Evolutionary conservation across 495 filamentous ascomycete species (phyloP).

Genomic region (Cladorrhinum samala): DNA sequence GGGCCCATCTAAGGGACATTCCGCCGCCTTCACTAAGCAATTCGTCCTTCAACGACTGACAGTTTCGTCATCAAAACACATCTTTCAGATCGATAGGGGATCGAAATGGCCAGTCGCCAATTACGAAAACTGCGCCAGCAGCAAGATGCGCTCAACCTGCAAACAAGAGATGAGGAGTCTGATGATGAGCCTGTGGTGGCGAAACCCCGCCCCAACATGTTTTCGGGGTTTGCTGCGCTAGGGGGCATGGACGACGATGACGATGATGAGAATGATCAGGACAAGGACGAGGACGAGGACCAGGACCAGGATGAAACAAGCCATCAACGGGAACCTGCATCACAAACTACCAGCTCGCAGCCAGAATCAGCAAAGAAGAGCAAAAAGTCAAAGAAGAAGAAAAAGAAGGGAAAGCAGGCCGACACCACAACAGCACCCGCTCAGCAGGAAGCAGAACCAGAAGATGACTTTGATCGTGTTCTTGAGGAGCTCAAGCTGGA

Average conservation of each 20-base stretch:
- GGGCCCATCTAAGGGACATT: too few species aligned
- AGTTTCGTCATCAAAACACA: not conserved
- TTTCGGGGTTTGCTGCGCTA: slow-evolving; percentile 47
- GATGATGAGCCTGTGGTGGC: slow-evolving; percentile 37
- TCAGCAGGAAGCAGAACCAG: slow-evolving; percentile 25
- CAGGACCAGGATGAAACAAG: slow-evolving; percentile 20
- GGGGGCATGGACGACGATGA: slow-evolving; percentile 35
- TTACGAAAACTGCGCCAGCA: slow-evolving; percentile 73
- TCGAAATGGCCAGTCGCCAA: slow-evolving; percentile 70
- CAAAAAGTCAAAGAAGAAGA: slow-evolving; percentile 58
- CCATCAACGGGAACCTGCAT: too few species aligned
- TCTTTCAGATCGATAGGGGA: not conserved
- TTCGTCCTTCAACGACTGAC: not conserved
- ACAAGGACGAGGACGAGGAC: slow-evolving; percentile 35
- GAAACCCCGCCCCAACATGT: slow-evolving; percentile 37
- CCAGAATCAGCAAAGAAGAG: slow-evolving; percentile 39
- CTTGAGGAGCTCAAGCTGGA: slow-evolving; percentile 56
- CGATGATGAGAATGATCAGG: slow-evolving; percentile 38
- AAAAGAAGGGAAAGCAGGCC: slow-evolving; percentile 44
- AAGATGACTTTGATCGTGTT: slow-evolving; percentile 81
- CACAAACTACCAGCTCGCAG: slow-evolving; percentile 26
- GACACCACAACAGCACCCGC: slow-evolving; percentile 12
- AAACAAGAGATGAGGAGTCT: slow-evolving; percentile 36
- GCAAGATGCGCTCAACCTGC: slow-evolving; percentile 44
- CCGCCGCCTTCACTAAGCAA: too few species aligned